A percentile compares a stretch with the other conserved stretches of the same genome.
phyloP scores from a whole-genome alignment of 768 basidiomycete genomes.

The Kwoniella dejecticola region DNA sequence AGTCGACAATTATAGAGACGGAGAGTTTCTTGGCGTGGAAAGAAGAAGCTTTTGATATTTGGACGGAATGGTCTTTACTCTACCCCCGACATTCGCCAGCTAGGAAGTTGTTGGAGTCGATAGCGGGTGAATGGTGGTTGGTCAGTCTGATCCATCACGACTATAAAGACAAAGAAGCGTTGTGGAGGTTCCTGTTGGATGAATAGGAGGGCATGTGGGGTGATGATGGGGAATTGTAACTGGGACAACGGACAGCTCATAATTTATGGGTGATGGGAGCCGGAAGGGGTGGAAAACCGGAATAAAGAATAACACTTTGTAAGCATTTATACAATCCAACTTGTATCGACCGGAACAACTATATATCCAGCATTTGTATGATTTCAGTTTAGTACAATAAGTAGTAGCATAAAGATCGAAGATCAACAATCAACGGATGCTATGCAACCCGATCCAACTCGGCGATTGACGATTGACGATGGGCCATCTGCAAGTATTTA shows the following conservation, averaged over 20 bases:
- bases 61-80: conserved; percentile 89
- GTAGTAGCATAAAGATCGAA: background rate
- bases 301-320: conserved; percentile 5
- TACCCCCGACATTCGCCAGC: conserved; percentile 76
- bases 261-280: background rate
- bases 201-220: background rate
- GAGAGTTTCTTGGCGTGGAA: conserved; percentile 97
- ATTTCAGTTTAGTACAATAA: conserved; percentile 1
- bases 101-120: conserved; percentile 69
- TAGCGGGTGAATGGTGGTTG: conserved; percentile 79
- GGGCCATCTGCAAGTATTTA: too few relatives aligned
- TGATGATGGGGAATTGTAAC: background rate
- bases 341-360: conserved; percentile 10
- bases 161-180: conserved; percentile 72
- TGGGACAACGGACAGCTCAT: background rate
- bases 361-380: conserved; percentile 19
- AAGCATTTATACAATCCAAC: conserved; percentile 21
- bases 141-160: conserved; percentile 93
- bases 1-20: conserved; percentile 93
- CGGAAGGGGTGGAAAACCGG: background rate
- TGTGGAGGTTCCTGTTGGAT: conserved; percentile 81
- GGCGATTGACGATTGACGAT: too few relatives aligned
- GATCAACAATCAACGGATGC: background rate
- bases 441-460: conserved; percentile 21
- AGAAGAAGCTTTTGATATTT: conserved; percentile 96